Base-by-base conservation (phyloP, 2,329 filamentous ascomycete genomes). In the Volutella citrinella region DNA sequence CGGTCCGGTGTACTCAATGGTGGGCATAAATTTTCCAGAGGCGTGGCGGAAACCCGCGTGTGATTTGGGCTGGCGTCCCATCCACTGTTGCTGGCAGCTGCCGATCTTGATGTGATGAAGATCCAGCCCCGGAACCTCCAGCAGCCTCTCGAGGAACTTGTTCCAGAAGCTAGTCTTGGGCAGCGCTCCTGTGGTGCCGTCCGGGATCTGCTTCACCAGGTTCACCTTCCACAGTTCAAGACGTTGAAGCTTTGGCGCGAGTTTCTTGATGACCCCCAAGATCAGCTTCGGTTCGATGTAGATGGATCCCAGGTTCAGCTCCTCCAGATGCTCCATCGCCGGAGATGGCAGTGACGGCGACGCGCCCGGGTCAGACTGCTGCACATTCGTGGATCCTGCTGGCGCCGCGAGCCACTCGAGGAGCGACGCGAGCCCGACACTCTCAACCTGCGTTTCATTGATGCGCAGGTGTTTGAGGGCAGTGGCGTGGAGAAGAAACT, bases 391-490 rank as follows among this genome's bases (percentile, higher is more conserved):
- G 8, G 26, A 10, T 5, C 28, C 29, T 4, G 42, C 36, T 8
- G 50, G 36, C 4, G 34, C 30, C 5, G 49, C 56, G 9, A 72
- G 50, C 68, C 60, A 76, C 10, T 46, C 18, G 4, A 76, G 36
- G 10, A 75, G 43, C 2, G 52, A 45, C 0, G 52, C 43, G 3
- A 51, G 34, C 4, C 47, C 34, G 5, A 35, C 13, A 5, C 34
- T 13, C 0, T 37, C 15, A 7, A 19, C 30, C 12, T 42, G 30
- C 1, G 37, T 30, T 13, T 46, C 45, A 45, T 80, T 80, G 26
- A 80, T 49, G 4, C 77, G 67, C 6, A 82, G 59, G 45, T 76
- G 69, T 19, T 63, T 62, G 6, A 82, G 40, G 13, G 71, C 70
- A 29, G 41, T 46, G 20, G 48, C 35, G 12, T 45, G 33, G n/a